Conservation (phyloP, 2,329 filamentous ascomycete genomes). For the Neofusicoccum laricinum region DNA sequence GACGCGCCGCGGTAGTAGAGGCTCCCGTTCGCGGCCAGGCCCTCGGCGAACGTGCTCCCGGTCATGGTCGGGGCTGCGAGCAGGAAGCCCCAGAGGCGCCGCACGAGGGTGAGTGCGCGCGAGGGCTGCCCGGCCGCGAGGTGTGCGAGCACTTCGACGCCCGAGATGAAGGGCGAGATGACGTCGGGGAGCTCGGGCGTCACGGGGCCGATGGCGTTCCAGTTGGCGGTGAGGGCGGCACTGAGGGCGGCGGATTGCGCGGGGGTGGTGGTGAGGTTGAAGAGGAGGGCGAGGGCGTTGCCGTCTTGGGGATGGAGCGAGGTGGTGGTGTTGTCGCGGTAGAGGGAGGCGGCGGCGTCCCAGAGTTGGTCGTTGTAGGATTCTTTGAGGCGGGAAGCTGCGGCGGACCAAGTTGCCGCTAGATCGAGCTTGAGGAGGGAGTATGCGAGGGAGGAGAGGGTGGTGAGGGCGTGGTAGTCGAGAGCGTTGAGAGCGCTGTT, state of each 20-base stretch:
- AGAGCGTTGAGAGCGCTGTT: constrained; percentile 19
- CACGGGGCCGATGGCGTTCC: constrained; percentile 55
- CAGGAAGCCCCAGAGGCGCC: constrained; percentile 60
- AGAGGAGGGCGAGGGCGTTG: constrained; percentile 26
- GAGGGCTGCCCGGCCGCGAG: constrained; percentile 46
- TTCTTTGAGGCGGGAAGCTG: constrained; percentile 21
- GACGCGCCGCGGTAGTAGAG: constrained; percentile 39
- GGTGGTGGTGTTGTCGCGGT: constrained; percentile 39
- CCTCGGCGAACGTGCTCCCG: constrained; percentile 58
- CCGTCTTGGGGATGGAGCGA: constrained; percentile 25
- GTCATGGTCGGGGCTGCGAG: constrained; percentile 57
- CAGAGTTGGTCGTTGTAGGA: constrained; percentile 28
- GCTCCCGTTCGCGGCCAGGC: constrained; percentile 55
- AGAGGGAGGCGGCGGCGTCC: constrained; percentile 28
- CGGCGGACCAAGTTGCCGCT: constrained; percentile 27
- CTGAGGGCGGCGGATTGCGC: constrained; percentile 45
- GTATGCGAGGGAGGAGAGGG: constrained; percentile 15
- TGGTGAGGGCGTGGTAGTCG: constrained; percentile 42
- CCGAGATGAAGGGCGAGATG: constrained; percentile 57
- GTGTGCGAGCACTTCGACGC: constrained; percentile 59
- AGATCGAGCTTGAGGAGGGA: constrained; percentile 16
- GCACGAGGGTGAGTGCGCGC: constrained; percentile 56
- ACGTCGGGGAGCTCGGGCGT: constrained; percentile 56
- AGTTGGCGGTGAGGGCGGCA: constrained; percentile 48
- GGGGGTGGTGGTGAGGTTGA: constrained; percentile 45